Base-by-base conservation (phyloP, 2,329 filamentous ascomycete species). In the Epichloe sp. region DNA sequence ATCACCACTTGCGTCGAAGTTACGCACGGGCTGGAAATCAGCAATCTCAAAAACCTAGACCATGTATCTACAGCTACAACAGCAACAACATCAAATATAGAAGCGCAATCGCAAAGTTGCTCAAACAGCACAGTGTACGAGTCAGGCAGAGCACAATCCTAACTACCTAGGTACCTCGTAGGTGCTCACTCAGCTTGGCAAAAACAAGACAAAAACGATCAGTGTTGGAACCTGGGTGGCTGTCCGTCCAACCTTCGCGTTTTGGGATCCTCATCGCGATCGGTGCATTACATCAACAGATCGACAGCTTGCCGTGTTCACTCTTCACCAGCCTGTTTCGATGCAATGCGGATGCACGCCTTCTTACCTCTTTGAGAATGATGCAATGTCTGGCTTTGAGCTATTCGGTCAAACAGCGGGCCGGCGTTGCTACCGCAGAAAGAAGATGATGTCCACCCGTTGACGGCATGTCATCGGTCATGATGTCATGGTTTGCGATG, bases 401-500 rank as follows among this genome's bases (percentile, higher is more conserved):
- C 14, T 47, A 12, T 40, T 40, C 11, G 14, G 4, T 44, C 38
- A 34, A 42, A 6, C 8, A 8, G 45, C 5, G 8, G 17, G 31
- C 31, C 17, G 37, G 38, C n/a, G n/a, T 34, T 35, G 23, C n/a
- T 4, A 7, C 26, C 31, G 31, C 21, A 40, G 14, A 11, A 12
- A 17, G 23, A 35, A 4, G 11, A 14, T 40, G 17, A 7, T 31
- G 3, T 44, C 41, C 40, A 35, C 50, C 41, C 41, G n/a, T 43
- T 38, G 46, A 52, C 41, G 40, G 35, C 40, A 48, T 44, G n/a
- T 42, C 21, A 46, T 46, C 5, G 15, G 21, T 8, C 45, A 48
- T 48, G 50, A 52, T 48, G 50, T 52, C 50, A 52, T 48, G 40
- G 26, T 15, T 14, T 42, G 31, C 31, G 31, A 31, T 31, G 31